Percentiles rank a stretch among this genome's conserved stretches.
Evolutionary conservation across 2,329 filamentous ascomycete species (phyloP).

Genomic region (Arthrobotrys megalospora): DNA sequence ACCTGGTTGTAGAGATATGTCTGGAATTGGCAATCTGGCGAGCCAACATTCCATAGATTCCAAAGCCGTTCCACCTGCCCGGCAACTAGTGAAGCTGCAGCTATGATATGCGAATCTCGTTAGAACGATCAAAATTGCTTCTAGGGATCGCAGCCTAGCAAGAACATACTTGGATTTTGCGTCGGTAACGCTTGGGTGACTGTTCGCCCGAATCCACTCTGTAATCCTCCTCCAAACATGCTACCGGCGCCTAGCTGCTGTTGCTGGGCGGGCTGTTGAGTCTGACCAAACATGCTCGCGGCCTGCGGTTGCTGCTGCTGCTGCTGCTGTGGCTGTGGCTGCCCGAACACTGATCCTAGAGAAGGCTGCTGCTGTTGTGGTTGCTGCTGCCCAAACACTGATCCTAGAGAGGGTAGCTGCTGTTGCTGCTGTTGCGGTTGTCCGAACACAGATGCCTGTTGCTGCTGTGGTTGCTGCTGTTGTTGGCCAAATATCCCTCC

Average conservation of each 20-base stretch:
- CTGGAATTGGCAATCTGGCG: constrained; percentile 80
- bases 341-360: constrained; percentile 55
- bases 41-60: constrained; percentile 81
- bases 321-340: constrained; percentile 44
- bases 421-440: constrained; percentile 66
- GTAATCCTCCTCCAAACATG: constrained; percentile 50
- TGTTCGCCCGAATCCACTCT: constrained; percentile 60
- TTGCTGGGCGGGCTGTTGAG: constrained; percentile 45
- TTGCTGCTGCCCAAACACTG: constrained; percentile 63
- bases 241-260: constrained; percentile 43
- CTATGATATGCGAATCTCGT: constrained; percentile 21
- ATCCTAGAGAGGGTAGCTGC: too few relatives aligned
- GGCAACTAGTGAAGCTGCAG: constrained; percentile 38
- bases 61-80: constrained; percentile 78
- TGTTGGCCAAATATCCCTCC: constrained; percentile 60
- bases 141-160: constrained; percentile 12
- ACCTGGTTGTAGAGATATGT: constrained; percentile 91
- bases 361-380: constrained; percentile 30
- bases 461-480: constrained; percentile 60
- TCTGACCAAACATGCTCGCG: constrained; percentile 46
- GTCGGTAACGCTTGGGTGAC: constrained; percentile 54
- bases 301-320: constrained; percentile 58
- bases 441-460: constrained; percentile 37
- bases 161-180: constrained; percentile 51
- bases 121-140: constrained; percentile 2